Conservation (phyloP, 352 stramenopile genomes). For the Phytophthora sansomeana region DNA sequence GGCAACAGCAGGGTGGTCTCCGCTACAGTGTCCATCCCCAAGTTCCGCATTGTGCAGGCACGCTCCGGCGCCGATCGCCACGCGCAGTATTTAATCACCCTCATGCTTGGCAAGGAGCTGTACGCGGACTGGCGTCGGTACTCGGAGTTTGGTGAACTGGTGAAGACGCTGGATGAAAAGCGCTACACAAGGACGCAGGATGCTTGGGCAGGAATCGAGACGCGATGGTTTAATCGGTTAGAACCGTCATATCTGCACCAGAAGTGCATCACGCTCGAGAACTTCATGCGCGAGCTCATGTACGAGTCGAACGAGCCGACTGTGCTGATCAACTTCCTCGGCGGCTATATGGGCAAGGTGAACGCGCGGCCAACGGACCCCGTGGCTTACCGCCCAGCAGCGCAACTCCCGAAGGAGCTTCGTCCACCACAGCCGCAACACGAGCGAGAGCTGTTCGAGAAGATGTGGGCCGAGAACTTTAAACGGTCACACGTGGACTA, state of each 20-base stretch:
- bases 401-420: conserved; percentile 86
- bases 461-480: conserved; percentile 98
- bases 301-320: conserved; percentile 86
- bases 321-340: conserved; percentile 83
- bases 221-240: conserved; percentile 88
- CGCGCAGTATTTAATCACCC: conserved; percentile 89
- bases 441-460: conserved; percentile 96
- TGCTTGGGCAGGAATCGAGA: conserved; percentile 82
- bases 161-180: conserved; percentile 78
- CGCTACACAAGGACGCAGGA: conserved; percentile 67
- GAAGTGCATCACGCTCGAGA: conserved; percentile 90
- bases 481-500: conserved; percentile 89
- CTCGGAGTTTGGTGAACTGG: conserved; percentile 88
- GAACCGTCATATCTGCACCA: conserved; percentile 89
- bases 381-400: conserved; percentile 65
- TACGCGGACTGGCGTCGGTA: conserved; percentile 90
- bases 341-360: conserved; percentile 78
- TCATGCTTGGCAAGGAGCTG: conserved; percentile 88
- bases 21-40: conserved; percentile 83
- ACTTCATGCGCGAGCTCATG: conserved; percentile 91
- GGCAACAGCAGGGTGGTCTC: conserved; percentile 84
- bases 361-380: conserved; percentile 79
- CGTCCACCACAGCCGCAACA: conserved; percentile 94
- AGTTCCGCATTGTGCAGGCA: conserved; percentile 90
- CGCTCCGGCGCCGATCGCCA: conserved; percentile 82